Evolutionary conservation across 2,329 filamentous ascomycete genomes (phyloP), one percentile per base, ranked within the genome.

Genomic region (Periconia digitata): DNA sequence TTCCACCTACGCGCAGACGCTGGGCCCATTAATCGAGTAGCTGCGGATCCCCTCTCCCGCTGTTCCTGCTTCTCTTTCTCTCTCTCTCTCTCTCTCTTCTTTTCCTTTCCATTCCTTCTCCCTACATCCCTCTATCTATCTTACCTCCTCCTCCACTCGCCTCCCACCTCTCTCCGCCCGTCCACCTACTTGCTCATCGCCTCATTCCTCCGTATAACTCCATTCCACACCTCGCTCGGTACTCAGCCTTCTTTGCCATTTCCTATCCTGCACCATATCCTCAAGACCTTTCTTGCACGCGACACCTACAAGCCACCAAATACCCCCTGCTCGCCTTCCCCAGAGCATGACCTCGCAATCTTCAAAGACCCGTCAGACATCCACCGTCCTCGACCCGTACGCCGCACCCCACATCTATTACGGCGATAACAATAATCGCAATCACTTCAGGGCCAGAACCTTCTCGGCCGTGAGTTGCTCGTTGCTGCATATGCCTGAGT

Each of bases 401-500:
- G 80, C 81, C 32, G 73, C 80, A 34, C 76, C 82, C 8, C 76
- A 81, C 51, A 70, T 83, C 54, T 85, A 85, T 69, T 85, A 85
- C 70, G 81, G 82, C 56, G 73, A 79, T 43, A 75, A 75, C 49
- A 73, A 78, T 54, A 55, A 58, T 51, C 66, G 71, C 52, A 73
- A 74, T 59, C 76, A 78, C 62, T 71, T 72, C 51, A 73, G 78
- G 46, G 71, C 71, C 39, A 73, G 81, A 51, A 80, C 81, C 5
- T 80, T 81, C 61, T 83, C 81, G 29, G 75, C 79, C 50, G 81
- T 83, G 72, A 67, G 79, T n/a, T 67, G 13, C 43, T 23, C 36
- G 22, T 39, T 34, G 10, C 21, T 8, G 39, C 32, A 6, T 16
- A n/a, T 37, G 23, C 32, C 16, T 7, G 16, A 23, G 7, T 27